A percentile compares a stretch with the other conserved stretches of the same genome.
Evolutionary conservation across 2,329 filamentous ascomycete species (phyloP).

Genomic region (Cladosporium sp.): DNA sequence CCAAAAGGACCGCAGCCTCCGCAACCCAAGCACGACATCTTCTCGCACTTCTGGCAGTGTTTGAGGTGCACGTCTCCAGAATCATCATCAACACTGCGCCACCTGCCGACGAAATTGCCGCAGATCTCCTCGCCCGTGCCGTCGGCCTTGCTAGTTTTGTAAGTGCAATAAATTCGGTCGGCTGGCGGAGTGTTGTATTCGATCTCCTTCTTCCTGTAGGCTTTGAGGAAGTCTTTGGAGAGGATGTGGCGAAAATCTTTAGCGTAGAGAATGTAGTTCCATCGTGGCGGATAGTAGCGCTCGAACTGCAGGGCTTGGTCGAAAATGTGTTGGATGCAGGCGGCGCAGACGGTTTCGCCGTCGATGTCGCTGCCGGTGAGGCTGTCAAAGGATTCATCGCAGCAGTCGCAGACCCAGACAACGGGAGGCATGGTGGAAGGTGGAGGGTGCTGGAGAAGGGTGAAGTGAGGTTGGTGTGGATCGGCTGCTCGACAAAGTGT

Average conservation of each 20-base stretch:
- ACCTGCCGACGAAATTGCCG: too few species aligned
- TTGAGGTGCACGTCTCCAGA: neutral
- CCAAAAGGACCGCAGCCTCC: neutral
- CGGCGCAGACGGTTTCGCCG: neutral
- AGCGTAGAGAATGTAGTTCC: neutral
- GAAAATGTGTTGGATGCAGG: slow-evolving; percentile 1
- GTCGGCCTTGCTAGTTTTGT: too few species aligned
- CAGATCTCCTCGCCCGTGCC: too few species aligned
- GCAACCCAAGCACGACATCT: slow-evolving; percentile 1
- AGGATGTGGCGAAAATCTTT: slow-evolving; percentile 8
- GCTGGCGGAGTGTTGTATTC: neutral
- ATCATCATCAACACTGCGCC: too few species aligned
- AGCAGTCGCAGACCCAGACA: neutral
- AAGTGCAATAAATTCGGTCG: slow-evolving; percentile 1
- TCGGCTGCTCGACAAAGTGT: too few species aligned
- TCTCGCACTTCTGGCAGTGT: neutral
- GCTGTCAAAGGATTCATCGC: neutral
- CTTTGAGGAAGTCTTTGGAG: neutral
- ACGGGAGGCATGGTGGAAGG: neutral
- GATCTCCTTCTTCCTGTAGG: neutral
- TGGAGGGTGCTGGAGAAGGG: too few species aligned
- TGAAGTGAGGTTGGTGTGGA: too few species aligned
- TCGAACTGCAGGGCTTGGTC: slow-evolving; percentile 7
- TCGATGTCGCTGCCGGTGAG: slow-evolving; percentile 8
- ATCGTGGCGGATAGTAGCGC: slow-evolving; percentile 4